Evolutionary conservation across 2,329 filamentous ascomycete genomes (phyloP).

Genomic region (Akanthomyces muscarius): DNA sequence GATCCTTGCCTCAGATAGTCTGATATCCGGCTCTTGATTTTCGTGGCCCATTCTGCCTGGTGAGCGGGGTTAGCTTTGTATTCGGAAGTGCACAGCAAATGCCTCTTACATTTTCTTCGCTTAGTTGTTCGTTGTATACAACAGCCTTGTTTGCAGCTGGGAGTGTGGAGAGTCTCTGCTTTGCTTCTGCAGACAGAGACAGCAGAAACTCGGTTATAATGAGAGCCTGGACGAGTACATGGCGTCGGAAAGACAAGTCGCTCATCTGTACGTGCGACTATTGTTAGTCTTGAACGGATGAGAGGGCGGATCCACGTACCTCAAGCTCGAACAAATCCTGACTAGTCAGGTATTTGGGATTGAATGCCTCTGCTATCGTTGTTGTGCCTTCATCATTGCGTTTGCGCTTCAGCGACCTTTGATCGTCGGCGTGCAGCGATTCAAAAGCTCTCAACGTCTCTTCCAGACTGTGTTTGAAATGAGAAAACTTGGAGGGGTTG

Average conservation of each 20-base stretch:
- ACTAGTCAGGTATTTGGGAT: constrained; percentile 98
- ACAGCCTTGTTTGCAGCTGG: constrained; percentile 78
- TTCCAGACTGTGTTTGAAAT: constrained; percentile 75
- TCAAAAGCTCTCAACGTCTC: constrained; percentile 57
- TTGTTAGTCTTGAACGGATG: not conserved
- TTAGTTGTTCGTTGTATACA: constrained; percentile 72
- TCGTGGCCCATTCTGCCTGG: constrained; percentile 76
- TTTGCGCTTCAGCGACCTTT: constrained; percentile 63
- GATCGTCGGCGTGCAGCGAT: constrained; percentile 42
- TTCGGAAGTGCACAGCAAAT: not conserved
- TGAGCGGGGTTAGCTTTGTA: not conserved
- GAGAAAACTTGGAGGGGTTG: constrained; percentile 63
- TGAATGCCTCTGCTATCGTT: constrained; percentile 57
- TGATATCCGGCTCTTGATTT: constrained; percentile 74
- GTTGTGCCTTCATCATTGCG: constrained; percentile 54
- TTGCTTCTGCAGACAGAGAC: constrained; percentile 78
- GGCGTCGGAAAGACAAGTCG: constrained; percentile 88
- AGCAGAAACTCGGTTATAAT: constrained; percentile 94
- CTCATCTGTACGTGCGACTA: constrained; percentile 59
- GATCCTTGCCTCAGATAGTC: constrained; percentile 75
- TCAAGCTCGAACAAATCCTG: constrained; percentile 93
- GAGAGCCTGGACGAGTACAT: constrained; percentile 90
- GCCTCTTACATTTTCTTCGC: constrained; percentile 68
- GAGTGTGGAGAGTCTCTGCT: constrained; percentile 68
- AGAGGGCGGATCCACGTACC: constrained; percentile 44